Evolutionary conservation across 805 yeast species (phyloP).

Genomic region (Yarrowia keelungensis): DNA sequence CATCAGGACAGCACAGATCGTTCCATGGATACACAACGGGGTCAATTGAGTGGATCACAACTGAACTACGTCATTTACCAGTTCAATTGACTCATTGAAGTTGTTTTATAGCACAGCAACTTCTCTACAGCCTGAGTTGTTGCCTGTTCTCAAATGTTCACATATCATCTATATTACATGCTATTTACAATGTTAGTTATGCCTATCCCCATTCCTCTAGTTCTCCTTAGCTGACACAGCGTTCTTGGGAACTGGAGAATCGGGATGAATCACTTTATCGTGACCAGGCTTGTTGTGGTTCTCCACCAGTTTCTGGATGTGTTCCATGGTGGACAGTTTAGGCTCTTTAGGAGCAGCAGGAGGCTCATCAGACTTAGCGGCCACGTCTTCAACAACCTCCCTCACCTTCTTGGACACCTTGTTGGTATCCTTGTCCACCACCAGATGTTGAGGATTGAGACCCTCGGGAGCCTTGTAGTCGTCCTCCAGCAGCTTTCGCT

Average conservation of each 20-base stretch:
- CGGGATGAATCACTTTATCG: constrained; percentile 24
- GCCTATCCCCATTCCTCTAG: neutral
- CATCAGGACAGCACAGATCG: no score
- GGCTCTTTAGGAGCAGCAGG: neutral
- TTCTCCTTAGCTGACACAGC: constrained; percentile 25
- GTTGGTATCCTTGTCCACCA: constrained; percentile 41
- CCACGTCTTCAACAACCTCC: neutral
- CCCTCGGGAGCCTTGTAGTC: constrained; percentile 60
- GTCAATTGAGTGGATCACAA: no score
- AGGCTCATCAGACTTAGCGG: neutral
- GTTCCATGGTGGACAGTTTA: constrained; percentile 22
- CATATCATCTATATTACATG: constrained; percentile 12
- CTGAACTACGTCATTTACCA: no score
- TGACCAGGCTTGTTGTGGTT: constrained; percentile 25
- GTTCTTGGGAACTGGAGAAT: constrained; percentile 26
- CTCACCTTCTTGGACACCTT: constrained; percentile 30
- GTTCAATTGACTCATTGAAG: no score
- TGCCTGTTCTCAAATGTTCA: no score
- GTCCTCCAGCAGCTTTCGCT: constrained; percentile 52
- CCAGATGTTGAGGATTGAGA: constrained; percentile 56
- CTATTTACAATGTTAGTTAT: constrained; percentile 35
- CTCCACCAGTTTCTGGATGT: constrained; percentile 20
- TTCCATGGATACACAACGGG: no score
- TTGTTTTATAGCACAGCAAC: no score
- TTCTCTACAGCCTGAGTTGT: no score